phyloP scores from a whole-genome alignment of 108 stramenopile genomes.

The Conticribra weissflogii region DNA sequence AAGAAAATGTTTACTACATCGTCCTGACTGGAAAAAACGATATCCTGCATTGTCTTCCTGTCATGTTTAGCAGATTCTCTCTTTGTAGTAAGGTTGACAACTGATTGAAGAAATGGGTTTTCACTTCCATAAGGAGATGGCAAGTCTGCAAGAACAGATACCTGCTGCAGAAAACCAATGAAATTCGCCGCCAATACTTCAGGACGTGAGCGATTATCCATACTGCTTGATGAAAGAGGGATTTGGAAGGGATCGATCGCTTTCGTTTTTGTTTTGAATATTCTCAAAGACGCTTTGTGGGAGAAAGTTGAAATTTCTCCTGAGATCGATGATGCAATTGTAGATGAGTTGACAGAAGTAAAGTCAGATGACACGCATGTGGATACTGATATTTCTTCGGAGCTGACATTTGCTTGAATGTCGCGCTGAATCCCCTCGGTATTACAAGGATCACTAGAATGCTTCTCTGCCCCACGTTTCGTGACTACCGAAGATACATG shows the following conservation, averaged over 20 bases:
- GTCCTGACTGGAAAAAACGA: constrained; percentile 36
- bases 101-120: constrained; percentile 60
- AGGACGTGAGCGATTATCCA: constrained; percentile 10
- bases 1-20: constrained; percentile 30
- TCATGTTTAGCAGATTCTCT: constrained; percentile 17
- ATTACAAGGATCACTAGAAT: constrained; percentile 8
- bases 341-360: neutral
- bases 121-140: constrained; percentile 56
- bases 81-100: constrained; percentile 40
- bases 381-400: constrained; percentile 23
- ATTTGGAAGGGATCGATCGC: constrained; percentile 38
- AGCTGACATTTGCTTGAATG: constrained; percentile 13
- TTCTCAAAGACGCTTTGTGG: constrained; percentile 23
- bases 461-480: too few species aligned
- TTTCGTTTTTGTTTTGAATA: constrained; percentile 32
- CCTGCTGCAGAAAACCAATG: constrained; percentile 61
- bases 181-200: constrained; percentile 70
- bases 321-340: constrained; percentile 1
- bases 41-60: constrained; percentile 43
- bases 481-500: constrained; percentile 45
- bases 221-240: constrained; percentile 4
- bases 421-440: constrained; percentile 13
- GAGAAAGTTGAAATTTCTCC: constrained; percentile 28
- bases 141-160: constrained; percentile 45
- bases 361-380: constrained; percentile 17